phyloP scores from a whole-genome alignment of 306 rosid species.

The Geum urbanum region DNA sequence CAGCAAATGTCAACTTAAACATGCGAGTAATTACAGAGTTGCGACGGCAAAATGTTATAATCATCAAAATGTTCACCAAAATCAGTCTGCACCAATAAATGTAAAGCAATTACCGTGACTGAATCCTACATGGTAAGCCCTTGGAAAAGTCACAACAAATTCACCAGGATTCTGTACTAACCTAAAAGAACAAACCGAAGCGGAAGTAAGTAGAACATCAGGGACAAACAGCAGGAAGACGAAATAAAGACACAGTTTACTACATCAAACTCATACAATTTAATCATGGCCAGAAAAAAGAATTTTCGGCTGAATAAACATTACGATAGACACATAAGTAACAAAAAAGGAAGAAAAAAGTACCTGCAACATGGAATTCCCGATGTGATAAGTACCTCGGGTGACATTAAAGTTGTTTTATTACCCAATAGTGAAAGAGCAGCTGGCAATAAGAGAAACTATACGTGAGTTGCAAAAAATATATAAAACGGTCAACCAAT shows the following conservation, averaged over 20 bases:
- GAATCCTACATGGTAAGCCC: conserved; percentile 99
- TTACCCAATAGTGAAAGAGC: conserved; percentile 90
- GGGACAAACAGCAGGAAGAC: conserved; percentile 18
- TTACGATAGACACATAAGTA: neutral
- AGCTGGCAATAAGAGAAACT: conserved; percentile 74
- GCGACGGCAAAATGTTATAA: conserved; percentile 9
- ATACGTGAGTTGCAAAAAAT: conserved; percentile 46
- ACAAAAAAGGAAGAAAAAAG: neutral
- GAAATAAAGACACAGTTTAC: conserved; percentile 17
- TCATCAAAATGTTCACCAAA: conserved; percentile 11
- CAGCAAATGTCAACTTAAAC: conserved; percentile 10
- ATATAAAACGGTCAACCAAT: conserved; percentile 29
- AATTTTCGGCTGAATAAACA: neutral
- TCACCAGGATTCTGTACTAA: conserved; percentile 97
- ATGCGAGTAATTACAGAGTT: conserved; percentile 12
- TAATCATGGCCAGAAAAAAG: neutral
- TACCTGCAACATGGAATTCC: conserved; percentile 97
- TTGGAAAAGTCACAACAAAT: conserved; percentile 98
- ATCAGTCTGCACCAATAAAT: conserved; percentile 17
- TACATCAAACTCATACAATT: conserved; percentile 24
- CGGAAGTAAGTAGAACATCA: conserved; percentile 36
- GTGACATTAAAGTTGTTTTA: conserved; percentile 88
- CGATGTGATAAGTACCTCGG: conserved; percentile 69
- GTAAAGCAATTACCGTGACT: conserved; percentile 87
- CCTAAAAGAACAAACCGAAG: conserved; percentile 51